Conservation (phyloP, 768 basidiomycete species). For the Clathrus columnatus region DNA sequence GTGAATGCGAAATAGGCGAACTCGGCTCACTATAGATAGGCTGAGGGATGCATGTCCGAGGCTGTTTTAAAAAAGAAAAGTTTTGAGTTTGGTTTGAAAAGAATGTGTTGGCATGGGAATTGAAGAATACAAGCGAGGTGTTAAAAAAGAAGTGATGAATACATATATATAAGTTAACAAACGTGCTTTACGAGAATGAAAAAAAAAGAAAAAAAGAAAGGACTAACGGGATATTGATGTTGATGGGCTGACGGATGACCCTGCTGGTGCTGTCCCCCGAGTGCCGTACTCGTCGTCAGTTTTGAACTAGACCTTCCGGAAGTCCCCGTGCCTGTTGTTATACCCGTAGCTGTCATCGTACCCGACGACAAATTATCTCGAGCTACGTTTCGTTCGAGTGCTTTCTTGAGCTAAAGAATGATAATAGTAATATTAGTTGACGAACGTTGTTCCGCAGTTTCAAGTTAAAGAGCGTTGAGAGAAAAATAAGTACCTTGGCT, state of each 20-base stretch:
- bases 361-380: neutral
- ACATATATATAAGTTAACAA: too few relatives aligned
- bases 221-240: constrained; percentile 1
- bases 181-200: neutral
- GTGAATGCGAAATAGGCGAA: constrained; percentile 6
- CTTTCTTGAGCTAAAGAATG: constrained; percentile 6
- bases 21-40: constrained; percentile 7
- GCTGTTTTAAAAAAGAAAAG: neutral
- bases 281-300: neutral
- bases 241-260: neutral
- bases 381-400: constrained; percentile 6
- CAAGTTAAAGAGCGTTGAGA: neutral
- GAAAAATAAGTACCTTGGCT: constrained; percentile 3
- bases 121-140: too few relatives aligned
- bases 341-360: neutral
- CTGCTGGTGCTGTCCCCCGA: neutral
- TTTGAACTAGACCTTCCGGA: neutral
- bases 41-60: neutral
- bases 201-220: neutral
- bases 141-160: neutral
- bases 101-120: too few relatives aligned
- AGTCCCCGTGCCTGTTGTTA: neutral
- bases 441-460: neutral
- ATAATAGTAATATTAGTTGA: neutral
- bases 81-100: too few relatives aligned